phyloP scores from a whole-genome alignment of 495 filamentous ascomycete species.

The Arthonia radiata region DNA sequence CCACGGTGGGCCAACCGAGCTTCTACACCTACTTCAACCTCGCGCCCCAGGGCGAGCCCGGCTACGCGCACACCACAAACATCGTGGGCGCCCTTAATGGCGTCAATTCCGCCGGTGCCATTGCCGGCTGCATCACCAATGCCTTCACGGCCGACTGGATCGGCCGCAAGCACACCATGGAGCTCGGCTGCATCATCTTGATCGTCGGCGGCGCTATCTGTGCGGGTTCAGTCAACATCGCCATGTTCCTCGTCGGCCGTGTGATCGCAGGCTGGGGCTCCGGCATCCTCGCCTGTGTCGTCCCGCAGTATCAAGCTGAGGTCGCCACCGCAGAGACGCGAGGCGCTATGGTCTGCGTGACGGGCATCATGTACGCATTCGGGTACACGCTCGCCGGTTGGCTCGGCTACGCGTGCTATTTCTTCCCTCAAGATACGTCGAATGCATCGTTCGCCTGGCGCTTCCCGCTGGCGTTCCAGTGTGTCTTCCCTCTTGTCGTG shows the following conservation, averaged over 20 bases:
- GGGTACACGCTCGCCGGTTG: constrained; percentile 34
- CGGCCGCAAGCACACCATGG: constrained; percentile 34
- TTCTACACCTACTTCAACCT: constrained; percentile 24
- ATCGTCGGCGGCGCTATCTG: constrained; percentile 31
- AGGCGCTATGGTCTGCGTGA: constrained; percentile 32
- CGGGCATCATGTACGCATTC: constrained; percentile 30
- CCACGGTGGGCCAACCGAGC: constrained; percentile 26
- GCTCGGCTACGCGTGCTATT: constrained; percentile 31
- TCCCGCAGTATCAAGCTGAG: constrained; percentile 33
- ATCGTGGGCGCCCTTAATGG: constrained; percentile 24
- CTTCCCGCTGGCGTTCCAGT: constrained; percentile 20
- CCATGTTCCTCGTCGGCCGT: constrained; percentile 33
- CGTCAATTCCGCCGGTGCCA: constrained; percentile 25
- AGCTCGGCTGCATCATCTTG: constrained; percentile 28
- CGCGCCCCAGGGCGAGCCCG: constrained; percentile 14
- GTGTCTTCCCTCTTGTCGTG: constrained; percentile 16
- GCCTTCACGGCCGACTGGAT: constrained; percentile 28
- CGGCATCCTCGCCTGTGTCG: constrained; percentile 28
- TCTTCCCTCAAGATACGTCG: constrained; percentile 23
- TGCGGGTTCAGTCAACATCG: constrained; percentile 30
- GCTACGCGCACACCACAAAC: constrained; percentile 22
- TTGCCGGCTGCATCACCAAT: constrained; percentile 25
- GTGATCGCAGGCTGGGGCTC: constrained; percentile 29
- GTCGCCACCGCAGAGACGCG: constrained; percentile 27
- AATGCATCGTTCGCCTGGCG: constrained; percentile 19